Evolutionary conservation across 1,139 yeast species (phyloP), one percentile per base, ranked within the genome.

Genomic region (Geotrichum klebahnii): DNA sequence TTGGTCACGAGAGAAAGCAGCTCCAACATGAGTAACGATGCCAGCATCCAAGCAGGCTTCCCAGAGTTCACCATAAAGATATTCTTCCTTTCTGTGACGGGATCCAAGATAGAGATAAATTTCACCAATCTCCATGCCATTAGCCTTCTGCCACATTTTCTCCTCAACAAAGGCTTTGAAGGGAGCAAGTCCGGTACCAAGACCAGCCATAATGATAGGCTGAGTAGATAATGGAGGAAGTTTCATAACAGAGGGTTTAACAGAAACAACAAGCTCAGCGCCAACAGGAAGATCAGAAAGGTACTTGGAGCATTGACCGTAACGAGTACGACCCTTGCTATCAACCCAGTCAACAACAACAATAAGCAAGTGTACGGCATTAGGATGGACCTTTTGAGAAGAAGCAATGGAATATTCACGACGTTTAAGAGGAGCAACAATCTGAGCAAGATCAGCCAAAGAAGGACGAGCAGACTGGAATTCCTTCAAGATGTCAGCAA

Each of bases 371-470:
- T 90, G 97, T 45, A 92, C 89, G 31, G 92, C 92, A 66, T 86
- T 87, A 53, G 92, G 87, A 71, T 90, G 97, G 61, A 86, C 75
- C 66, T 78, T 86, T 71, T 92, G 98, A 31, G 97, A 90, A 1
- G 97, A 89, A 3, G 98, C 97, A 69, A 92, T 92, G n/a, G 97
- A 90, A 67, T 92, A 92, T 70, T 92, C 98, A 75, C 98, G 85
- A 75, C 98, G 84, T 76, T 92, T 92, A 67, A 90, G 77, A 26
- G 96, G 94, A 22, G 95, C 79, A 59, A 92, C 78, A 52, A 90
- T 71, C 60, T 78, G 77, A 33, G 83, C 80, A 61, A 92, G 77
- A 38, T 86, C 89, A 51, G 76, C 76, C 55, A 86, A 73, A n/a
- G 79, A 63, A 22, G 97, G 97, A 67, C 83, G 81, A 29, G 94